Percentiles rank a stretch among this genome's conserved stretches.
These are phyloP conservation scores for Aspergillus fructus DNA, from an alignment of 2,329 filamentous ascomycete genomes.

Conservation along the genomic window DNA sequence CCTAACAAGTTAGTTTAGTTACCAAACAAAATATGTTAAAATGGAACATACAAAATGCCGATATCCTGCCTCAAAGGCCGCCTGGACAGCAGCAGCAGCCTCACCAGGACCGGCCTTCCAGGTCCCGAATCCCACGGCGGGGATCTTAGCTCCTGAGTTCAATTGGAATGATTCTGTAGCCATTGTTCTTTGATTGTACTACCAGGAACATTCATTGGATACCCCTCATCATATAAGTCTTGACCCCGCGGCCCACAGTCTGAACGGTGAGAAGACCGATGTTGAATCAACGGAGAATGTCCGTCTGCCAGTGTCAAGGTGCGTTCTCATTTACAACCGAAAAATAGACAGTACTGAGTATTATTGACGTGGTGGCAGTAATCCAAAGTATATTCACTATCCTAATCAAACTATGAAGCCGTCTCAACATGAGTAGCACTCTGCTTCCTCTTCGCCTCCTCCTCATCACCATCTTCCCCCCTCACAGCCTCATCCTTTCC, in stretches of 20 bases:
- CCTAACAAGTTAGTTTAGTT: not conserved
- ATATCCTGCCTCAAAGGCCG: slow-evolving; percentile 5
- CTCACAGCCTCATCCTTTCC: not conserved
- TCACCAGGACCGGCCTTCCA: slow-evolving; percentile 17
- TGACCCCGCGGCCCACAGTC: not conserved
- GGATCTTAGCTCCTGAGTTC: slow-evolving; percentile 33
- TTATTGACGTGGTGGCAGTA: too few species aligned
- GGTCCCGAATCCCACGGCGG: slow-evolving; percentile 32
- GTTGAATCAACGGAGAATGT: not conserved
- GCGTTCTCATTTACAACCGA: too few species aligned
- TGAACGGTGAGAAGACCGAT: not conserved
- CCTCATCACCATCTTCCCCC: not conserved
- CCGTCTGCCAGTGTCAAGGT: not conserved
- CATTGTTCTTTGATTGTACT: not conserved
- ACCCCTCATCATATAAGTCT: too few species aligned
- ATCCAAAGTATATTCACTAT: too few species aligned
- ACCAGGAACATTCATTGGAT: too few species aligned
- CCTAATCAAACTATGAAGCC: too few species aligned
- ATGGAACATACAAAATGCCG: slow-evolving; percentile 2
- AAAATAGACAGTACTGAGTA: not conserved
- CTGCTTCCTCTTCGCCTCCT: not conserved
- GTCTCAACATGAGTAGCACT: not conserved
- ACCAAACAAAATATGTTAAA: rapidly evolving
- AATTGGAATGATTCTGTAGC: slow-evolving; percentile 15
- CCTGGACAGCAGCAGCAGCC: slow-evolving; percentile 3